Evolutionary conservation across 148 eudicot species (phyloP), one percentile per base, ranked within the genome.

Genomic region (Vaccinium macrocarpon): DNA sequence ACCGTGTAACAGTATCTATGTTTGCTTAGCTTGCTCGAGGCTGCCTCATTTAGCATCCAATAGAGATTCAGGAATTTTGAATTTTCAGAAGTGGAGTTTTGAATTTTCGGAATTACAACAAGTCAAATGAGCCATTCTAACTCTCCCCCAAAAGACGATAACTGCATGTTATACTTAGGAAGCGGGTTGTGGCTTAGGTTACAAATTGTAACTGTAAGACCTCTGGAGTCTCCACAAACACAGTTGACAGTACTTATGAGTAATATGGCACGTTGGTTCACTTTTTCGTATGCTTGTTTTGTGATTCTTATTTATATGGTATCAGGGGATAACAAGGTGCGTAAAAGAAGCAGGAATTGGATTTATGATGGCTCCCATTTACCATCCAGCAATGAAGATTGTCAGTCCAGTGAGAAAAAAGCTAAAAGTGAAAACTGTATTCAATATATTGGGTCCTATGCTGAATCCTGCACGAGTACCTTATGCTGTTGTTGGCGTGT

Each of bases 371-470:
- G 70, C 98, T 86, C 95, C 98, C 11, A 87, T 88, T n/a, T 95
- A 93, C 88, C 99, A 97, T 91, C 99, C 99, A 3, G 98, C 99
- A 12, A 97, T 97, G 99, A 87, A 92, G 90, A 84, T 97, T 88
- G 99, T 97, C 81, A 88, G 98, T 84, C 97, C 99, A 15, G 87
- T 97, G 73, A 91, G 99, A 86, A 95, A 93, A 86, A 91, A 94
- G 90, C 90, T 97, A 27, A 91, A 89, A 87, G 93, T 95, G 72
- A 97, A 94, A 89, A 97, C 99, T 8, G 97, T 97, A 79, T 97
- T 97, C 73, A 97, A 97, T 82, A 94, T 95, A 68, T 87, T 97
- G 83, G 99, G 99, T 29, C 99, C 99, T 25, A 90, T 97, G 98
- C 86, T 97, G 82, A 97, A 97, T 88, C 99, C 99, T 25, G 99